These are phyloP conservation scores for Fraxinus nigra DNA, from an alignment of 305 asterid species.

Conservation along the genomic window DNA sequence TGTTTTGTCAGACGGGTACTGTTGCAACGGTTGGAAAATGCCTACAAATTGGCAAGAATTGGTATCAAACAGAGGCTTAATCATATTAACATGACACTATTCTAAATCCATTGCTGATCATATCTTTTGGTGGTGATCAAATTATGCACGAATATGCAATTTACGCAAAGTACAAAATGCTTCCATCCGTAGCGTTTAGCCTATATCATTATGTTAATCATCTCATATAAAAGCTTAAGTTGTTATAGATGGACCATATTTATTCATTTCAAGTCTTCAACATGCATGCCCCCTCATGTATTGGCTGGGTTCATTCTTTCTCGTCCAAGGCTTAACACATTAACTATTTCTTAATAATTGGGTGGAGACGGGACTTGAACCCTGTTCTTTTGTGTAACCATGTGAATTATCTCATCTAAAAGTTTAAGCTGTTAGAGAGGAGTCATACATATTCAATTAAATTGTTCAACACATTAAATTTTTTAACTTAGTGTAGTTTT, in stretches of 20 bases:
- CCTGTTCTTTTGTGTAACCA: neutral
- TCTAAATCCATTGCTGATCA: conserved; percentile 8
- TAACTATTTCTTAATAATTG: neutral
- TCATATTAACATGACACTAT: neutral
- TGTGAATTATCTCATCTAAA: neutral
- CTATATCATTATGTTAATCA: neutral
- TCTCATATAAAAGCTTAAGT: neutral
- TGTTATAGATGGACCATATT: neutral
- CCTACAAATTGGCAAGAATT: no score
- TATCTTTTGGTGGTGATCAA: conserved; percentile 12
- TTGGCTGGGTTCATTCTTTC: neutral
- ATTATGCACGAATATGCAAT: conserved; percentile 1
- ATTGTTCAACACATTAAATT: neutral
- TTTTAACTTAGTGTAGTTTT: neutral
- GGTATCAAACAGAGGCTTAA: neutral
- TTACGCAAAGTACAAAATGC: conserved; percentile 3
- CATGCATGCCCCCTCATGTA: neutral
- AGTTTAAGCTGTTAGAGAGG: neutral
- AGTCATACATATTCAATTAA: neutral
- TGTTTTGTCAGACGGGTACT: no score
- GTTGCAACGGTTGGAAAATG: no score
- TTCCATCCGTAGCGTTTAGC: conserved; percentile 3
- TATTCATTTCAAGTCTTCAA: neutral
- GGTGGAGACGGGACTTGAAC: neutral
- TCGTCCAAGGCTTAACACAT: neutral